Base-by-base conservation (phyloP, 2,329 filamentous ascomycete species). In the Stemphylium beticola region DNA sequence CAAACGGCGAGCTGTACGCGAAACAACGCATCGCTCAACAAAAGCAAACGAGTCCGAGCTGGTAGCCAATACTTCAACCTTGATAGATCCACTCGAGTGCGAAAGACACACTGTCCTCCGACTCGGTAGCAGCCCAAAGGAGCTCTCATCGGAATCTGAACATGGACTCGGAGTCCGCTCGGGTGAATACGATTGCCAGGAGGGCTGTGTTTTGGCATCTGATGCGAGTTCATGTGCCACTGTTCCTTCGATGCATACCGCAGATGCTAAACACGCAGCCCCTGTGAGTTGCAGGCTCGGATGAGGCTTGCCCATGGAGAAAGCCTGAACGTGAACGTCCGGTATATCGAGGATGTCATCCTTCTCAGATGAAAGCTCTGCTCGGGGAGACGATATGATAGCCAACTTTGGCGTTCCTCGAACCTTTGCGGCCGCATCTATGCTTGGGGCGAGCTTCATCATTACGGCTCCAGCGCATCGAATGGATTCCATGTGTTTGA, bases 361-460 rank as follows among this genome's bases (percentile, higher is more conserved):
- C 18, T 36, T 17, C 33, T 8, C 33, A 10, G n/a, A 26, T 45
- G 4, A 4, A 14, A 1, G 2, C 6, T 45, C 33, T 44, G 46
- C 7, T n/a, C 34, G 24, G 20, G 58, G 37, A 22, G 68, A 51
- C 0, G 79, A 80, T 2, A 85, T 76, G 14, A 87, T 73, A 9
- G 80, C 82, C 26, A 89, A 83, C 68, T 89, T 88, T 2, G 87
- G 86, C 4, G 83, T 85, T 0, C 81, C 79, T 0, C 81, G 78
- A 6, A 81, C 80, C 2, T 75, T 76, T 1, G 56, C 64, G 10
- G 70, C 71, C 17, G 62, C 61, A 5, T 74, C 74, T 1, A 72
- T 69, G 1, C 75, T 72, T 4, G 69, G 64, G 4, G 79, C 78
- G 36, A 89, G 74, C 0, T 85, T 85, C 86, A 89, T 89, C 18